phyloP scores from a whole-genome alignment of 352 stramenopile species.

The Pythium rishiriense region DNA sequence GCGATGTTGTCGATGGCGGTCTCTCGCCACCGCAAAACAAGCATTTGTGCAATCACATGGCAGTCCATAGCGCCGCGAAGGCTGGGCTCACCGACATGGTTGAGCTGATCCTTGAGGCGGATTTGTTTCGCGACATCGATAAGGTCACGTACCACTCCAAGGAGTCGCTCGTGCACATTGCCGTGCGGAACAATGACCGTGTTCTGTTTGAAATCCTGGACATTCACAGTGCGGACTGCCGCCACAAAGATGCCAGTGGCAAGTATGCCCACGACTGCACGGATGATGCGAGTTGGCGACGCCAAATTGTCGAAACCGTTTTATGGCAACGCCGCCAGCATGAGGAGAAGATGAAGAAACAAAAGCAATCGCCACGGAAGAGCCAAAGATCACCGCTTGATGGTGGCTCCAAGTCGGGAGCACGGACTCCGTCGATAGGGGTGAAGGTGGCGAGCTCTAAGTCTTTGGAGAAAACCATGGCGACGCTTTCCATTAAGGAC shows the following conservation, averaged over 20 bases:
- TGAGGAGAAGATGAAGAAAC: too few species aligned
- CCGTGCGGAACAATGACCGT: conserved; percentile 4
- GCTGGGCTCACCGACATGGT: neutral
- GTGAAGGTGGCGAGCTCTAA: too few species aligned
- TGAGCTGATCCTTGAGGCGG: neutral
- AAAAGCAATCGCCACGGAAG: too few species aligned
- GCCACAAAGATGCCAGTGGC: neutral
- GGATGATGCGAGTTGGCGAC: too few species aligned
- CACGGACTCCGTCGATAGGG: too few species aligned
- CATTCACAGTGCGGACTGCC: neutral
- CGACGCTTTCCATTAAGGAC: too few species aligned
- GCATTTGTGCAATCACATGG: neutral
- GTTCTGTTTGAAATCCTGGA: neutral
- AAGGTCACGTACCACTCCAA: conserved; percentile 6
- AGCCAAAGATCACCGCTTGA: too few species aligned
- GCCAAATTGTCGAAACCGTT: too few species aligned
- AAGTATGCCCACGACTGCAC: conserved; percentile 19
- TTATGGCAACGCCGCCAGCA: too few species aligned
- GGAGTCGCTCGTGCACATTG: conserved; percentile 18
- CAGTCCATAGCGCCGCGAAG: conserved; percentile 1
- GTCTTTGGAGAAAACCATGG: too few species aligned
- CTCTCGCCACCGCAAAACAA: neutral
- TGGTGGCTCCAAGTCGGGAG: too few species aligned
- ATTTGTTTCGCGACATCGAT: neutral
- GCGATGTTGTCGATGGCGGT: neutral